Percentiles rank a stretch among this genome's conserved stretches.
These are phyloP conservation scores for Pyrenula massariospora DNA, from an alignment of 495 filamentous ascomycete genomes.

Conservation along the genomic window DNA sequence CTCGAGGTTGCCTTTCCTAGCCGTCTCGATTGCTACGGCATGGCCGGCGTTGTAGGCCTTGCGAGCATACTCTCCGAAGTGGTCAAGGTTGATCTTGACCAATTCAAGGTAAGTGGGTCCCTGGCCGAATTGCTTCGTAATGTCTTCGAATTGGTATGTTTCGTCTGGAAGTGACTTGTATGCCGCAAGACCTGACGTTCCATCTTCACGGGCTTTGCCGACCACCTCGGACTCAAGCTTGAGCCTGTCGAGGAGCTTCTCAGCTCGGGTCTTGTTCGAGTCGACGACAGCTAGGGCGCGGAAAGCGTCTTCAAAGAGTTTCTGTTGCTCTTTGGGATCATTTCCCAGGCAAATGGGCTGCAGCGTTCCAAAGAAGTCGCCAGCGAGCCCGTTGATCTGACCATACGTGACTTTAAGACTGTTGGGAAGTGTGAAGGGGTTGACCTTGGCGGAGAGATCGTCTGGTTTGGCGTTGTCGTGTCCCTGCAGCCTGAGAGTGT, in stretches of 20 bases:
- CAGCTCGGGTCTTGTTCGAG: no score
- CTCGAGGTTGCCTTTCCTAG: conserved; percentile 3
- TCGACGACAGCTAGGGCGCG: no score
- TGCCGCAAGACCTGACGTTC: no score
- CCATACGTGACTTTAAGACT: conserved; percentile 10
- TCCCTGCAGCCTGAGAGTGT: background rate
- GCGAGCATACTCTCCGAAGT: conserved; percentile 11
- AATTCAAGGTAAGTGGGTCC: conserved; percentile 8
- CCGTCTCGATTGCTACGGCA: conserved; percentile 5
- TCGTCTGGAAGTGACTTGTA: no score
- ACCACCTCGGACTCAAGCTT: no score
- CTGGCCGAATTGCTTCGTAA: background rate
- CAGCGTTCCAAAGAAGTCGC: conserved; percentile 10
- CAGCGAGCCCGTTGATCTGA: conserved; percentile 11
- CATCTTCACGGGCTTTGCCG: no score
- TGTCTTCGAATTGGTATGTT: no score
- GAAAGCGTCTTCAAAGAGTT: no score
- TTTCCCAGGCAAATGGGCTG: conserved; percentile 6
- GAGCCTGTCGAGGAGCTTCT: no score
- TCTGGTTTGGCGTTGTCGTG: background rate
- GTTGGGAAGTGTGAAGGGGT: conserved; percentile 1
- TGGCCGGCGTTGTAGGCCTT: conserved; percentile 12
- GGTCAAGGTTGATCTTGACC: conserved; percentile 8
- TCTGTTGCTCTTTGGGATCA: no score
- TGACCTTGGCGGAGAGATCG: no score